Base-by-base conservation (phyloP, 164 flowering plant genomes). In the Cinnamomum micranthum region DNA sequence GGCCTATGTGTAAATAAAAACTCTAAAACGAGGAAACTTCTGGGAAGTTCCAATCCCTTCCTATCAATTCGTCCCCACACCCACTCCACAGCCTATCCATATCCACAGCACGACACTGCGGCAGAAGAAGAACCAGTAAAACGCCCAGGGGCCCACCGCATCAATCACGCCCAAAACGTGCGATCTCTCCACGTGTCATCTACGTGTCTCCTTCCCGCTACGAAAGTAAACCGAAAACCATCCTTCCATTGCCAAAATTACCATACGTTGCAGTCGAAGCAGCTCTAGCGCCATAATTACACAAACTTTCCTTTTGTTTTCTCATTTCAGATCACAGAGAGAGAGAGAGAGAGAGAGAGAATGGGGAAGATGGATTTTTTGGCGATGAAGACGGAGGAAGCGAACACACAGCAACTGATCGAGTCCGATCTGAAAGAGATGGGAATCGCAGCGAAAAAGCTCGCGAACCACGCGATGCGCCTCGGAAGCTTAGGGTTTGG, bases 401-500 rank as follows among this genome's bases (percentile, higher is more conserved):
- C 24, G 24, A 70, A 6, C 11, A 33, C 4, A 28, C 86, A 81
- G 13, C 58, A 64, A 64, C 12, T 84, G 79, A 80, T 93, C 70
- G 71, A 75, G 27, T 85, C 93, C 3, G 98, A 93, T 75, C 69
- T 88, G 22, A 77, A 78, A 25, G 98, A 92, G 62, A 79, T 93
- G 0, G 74, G 75, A 2, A 12, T 69, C 64, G 93, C 95, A 14
- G 89, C 88, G 2, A 86, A 77, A 77, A 91, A 85, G 79, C 89
- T 93, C 11, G 93, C 87, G 3, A 78, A 77, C 67, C 86, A 95
- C 79, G 88, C 90, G 22, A n/a, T 86, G 74, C 78, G 50, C 80
- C 91, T 93, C 19, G 90, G 88, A 2, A 81, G 88, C 27, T 77
- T 85, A 5, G 91, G 89, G 2, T 75, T 91, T 65, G 96, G 91